Base-by-base conservation (phyloP, 345 rosid genomes). In the Reutealis trisperma region DNA sequence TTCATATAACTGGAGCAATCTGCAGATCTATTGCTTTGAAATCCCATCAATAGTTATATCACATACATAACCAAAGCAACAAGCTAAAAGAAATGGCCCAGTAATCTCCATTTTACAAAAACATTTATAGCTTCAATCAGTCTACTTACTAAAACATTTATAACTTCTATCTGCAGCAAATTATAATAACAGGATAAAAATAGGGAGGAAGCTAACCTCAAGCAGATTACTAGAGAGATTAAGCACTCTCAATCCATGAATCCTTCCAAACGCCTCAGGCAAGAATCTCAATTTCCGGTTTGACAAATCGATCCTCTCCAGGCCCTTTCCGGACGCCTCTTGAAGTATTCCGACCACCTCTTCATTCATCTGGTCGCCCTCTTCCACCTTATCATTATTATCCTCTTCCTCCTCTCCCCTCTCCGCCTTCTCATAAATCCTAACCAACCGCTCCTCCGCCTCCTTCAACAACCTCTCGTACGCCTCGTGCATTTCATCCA, bases 191-290 rank as follows among this genome's bases (percentile, higher is more conserved):
- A 27, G 21, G 5, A 67, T 3, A 27, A 30, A 51, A 49, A 37
- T 37, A 55, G 15, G 63, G 15, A 30, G 34, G 74, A 54, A 71
- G 27, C 61, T 19, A 55, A 91, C 99, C 96, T 84, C 80, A 27
- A 96, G 94, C 77, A 85, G 93, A 86, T 96, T 96, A 82, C 78
- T 80, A 1, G 94, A 88, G 45, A 96, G 82, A 79, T 86, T 88
- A 73, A 96, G 91, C 41, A 87, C 81, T 75, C 79, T 80, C 84
- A 96, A 82, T 16, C 93, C 92, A 8, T 69, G 68, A 72, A 96
- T 90, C 82, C 77, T 83, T 22, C 98, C 97, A 61, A 93, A 93
- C 1, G 94, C 97, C 86, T 93, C 99, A 0, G 98, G 98, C 71
- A 96, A 81, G 55, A 88, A 32, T 72, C 84, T 87, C 78, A 96